phyloP scores from a whole-genome alignment of 805 yeast species.

The Candida vartiovaarae region DNA sequence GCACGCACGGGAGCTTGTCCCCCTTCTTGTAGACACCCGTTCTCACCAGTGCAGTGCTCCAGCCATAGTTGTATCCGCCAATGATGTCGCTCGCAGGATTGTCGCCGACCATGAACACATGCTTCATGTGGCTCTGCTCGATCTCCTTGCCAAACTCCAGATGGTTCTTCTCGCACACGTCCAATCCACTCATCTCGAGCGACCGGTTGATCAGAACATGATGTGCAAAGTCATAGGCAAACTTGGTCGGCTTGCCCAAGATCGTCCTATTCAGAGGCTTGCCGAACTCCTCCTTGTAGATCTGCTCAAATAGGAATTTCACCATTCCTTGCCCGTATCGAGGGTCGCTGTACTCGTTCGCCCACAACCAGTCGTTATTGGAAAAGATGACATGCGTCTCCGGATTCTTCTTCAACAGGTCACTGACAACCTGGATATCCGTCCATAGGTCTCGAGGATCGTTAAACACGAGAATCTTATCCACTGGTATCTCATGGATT shows the following conservation, averaged over 20 bases:
- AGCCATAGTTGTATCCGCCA: slow-evolving; percentile 84
- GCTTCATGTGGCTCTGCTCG: slow-evolving; percentile 35
- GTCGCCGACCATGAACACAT: slow-evolving; percentile 95
- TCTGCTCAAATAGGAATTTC: slow-evolving; percentile 50
- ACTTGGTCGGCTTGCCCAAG: slow-evolving; percentile 74
- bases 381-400: slow-evolving; percentile 70
- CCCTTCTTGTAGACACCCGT: slow-evolving; percentile 80
- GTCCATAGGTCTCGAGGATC: slow-evolving; percentile 88
- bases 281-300: slow-evolving; percentile 50
- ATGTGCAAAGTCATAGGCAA: slow-evolving; percentile 81
- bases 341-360: slow-evolving; percentile 70
- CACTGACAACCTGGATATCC: slow-evolving; percentile 73
- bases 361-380: slow-evolving; percentile 82
- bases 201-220: slow-evolving; percentile 43
- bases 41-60: slow-evolving; percentile 78
- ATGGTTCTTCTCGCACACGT: neutral
- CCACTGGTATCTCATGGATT: slow-evolving; percentile 28
- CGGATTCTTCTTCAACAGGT: slow-evolving; percentile 59
- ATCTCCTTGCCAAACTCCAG: slow-evolving; percentile 19
- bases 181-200: slow-evolving; percentile 23
- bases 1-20: slow-evolving; percentile 37
- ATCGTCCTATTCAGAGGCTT: slow-evolving; percentile 43
- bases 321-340: slow-evolving; percentile 92
- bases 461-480: slow-evolving; percentile 75
- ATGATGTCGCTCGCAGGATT: slow-evolving; percentile 89